phyloP scores from a whole-genome alignment of 1,284 basidiomycete species.

The Leccinum insigne region DNA sequence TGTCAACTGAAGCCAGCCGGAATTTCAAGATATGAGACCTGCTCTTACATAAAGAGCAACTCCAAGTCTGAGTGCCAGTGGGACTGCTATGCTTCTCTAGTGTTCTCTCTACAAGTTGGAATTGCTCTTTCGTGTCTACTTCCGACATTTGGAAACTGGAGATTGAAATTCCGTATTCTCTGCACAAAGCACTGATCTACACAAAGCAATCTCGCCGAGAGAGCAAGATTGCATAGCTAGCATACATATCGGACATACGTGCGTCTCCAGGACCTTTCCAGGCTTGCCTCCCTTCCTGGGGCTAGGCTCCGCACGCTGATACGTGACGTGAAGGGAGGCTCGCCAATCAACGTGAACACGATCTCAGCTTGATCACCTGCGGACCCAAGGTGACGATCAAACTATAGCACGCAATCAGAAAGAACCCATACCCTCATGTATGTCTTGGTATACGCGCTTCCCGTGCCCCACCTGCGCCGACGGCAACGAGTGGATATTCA shows the following conservation, averaged over 20 bases:
- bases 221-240: too few relatives aligned
- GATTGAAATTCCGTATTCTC: too few relatives aligned
- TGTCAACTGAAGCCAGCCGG: too few relatives aligned
- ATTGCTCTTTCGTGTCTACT: too few relatives aligned
- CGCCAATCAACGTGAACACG: constrained; percentile 84
- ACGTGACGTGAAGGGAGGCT: constrained; percentile 94
- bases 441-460: constrained; percentile 77
- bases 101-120: too few relatives aligned
- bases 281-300: constrained; percentile 62
- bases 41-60: too few relatives aligned
- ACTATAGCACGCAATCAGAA: background rate
- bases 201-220: too few relatives aligned
- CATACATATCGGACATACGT: constrained; percentile 29
- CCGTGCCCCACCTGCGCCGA: constrained; percentile 88
- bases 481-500: constrained; percentile 83
- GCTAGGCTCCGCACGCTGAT: constrained; percentile 76
- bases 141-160: too few relatives aligned
- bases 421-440: constrained; percentile 74
- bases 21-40: too few relatives aligned
- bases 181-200: too few relatives aligned
- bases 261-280: constrained; percentile 83
- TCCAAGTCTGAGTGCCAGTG: too few relatives aligned
- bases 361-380: constrained; percentile 92
- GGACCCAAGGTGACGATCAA: background rate
- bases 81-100: too few relatives aligned